These are phyloP conservation scores for Eimeria sp. DNA, from an alignment of 169 alveolate species.

Conservation along the genomic window DNA sequence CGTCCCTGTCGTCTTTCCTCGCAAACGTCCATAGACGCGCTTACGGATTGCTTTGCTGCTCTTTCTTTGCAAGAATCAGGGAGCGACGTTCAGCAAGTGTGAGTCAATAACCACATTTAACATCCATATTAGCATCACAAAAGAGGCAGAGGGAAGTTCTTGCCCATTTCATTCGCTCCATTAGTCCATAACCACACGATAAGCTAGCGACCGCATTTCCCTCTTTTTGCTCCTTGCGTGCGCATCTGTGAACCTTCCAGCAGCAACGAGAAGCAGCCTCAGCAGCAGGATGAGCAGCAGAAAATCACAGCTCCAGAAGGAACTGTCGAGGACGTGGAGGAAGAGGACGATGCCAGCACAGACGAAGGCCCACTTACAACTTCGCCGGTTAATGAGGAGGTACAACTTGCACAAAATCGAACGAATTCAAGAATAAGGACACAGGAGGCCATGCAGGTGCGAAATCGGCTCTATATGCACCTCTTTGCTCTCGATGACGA, in stretches of 20 bases:
- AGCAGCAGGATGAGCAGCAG: no score
- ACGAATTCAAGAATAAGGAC: background rate
- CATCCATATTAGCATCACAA: background rate
- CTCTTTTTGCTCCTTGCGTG: no score
- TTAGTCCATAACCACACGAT: background rate
- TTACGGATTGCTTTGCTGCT: background rate
- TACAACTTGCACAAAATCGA: no score
- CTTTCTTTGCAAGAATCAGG: background rate
- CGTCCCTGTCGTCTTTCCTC: background rate
- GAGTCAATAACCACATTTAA: background rate
- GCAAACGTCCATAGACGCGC: background rate
- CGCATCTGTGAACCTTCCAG: background rate
- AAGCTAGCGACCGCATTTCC: background rate
- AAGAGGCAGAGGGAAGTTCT: background rate
- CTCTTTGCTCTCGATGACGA: background rate
- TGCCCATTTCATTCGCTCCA: background rate
- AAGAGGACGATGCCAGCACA: no score
- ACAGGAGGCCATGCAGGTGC: background rate
- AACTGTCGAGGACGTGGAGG: no score
- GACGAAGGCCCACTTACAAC: no score
- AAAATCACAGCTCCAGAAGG: no score
- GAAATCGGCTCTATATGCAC: background rate
- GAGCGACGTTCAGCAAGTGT: background rate
- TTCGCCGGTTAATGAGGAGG: no score
- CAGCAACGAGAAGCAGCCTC: background rate